Evolutionary conservation across 257 asterid genomes (phyloP).

Genomic region (Nicotiana sylvestris): DNA sequence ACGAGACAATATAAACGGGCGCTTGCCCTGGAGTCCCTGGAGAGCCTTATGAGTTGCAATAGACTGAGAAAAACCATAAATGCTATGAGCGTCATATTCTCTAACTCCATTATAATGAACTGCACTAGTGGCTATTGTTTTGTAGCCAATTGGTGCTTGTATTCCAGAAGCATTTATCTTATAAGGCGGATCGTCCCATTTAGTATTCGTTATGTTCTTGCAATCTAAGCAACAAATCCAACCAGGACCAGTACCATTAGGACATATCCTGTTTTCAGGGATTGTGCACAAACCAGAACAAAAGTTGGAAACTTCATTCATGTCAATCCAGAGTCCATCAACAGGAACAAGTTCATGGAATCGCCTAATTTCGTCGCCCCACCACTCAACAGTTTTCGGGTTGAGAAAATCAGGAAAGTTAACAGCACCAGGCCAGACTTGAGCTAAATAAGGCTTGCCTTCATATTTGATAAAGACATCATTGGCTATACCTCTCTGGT

Average conservation of each 20-base stretch:
- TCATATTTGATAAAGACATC: slow-evolving; percentile 69
- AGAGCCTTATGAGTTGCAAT: slow-evolving; percentile 66
- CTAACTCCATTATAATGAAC: slow-evolving; percentile 52
- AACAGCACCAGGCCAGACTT: slow-evolving; percentile 87
- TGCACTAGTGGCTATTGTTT: slow-evolving; percentile 64
- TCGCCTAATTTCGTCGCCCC: slow-evolving; percentile 65
- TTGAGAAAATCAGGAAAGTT: slow-evolving; percentile 78
- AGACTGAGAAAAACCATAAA: slow-evolving; percentile 74
- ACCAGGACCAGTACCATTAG: slow-evolving; percentile 79
- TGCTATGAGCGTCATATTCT: slow-evolving; percentile 75
- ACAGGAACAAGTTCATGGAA: slow-evolving; percentile 49
- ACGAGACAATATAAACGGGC: slow-evolving; percentile 85
- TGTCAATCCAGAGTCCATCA: slow-evolving; percentile 94
- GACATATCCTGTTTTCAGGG: slow-evolving; percentile 57
- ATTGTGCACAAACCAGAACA: slow-evolving; percentile 73
- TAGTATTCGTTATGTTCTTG: slow-evolving; percentile 61
- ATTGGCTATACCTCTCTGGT: slow-evolving; percentile 60
- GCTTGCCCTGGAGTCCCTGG: slow-evolving; percentile 40
- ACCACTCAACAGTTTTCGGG: slow-evolving; percentile 40
- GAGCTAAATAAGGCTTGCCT: slow-evolving; percentile 60
- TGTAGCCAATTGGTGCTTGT: slow-evolving; percentile 36
- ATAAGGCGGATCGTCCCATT: slow-evolving; percentile 73
- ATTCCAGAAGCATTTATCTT: slow-evolving; percentile 65
- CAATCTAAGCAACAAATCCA: slow-evolving; percentile 86
- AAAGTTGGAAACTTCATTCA: slow-evolving; percentile 88